Conservation (phyloP, 2,329 filamentous ascomycete species). For the Aspergillus fumigatus region DNA sequence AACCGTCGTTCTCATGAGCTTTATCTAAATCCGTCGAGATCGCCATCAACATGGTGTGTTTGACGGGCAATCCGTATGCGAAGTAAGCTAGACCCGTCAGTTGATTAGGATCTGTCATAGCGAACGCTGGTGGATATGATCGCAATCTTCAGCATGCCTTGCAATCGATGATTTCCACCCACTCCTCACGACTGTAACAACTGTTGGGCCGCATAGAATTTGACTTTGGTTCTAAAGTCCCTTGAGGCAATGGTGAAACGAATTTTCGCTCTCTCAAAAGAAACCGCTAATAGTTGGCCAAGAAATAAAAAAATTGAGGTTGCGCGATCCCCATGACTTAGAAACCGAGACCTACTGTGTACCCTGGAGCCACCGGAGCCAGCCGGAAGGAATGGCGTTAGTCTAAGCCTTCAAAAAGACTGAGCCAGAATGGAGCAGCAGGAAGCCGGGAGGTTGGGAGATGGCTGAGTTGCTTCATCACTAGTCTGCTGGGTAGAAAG, state of each 20-base stretch:
- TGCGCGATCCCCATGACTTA: not conserved
- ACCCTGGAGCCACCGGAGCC: not conserved
- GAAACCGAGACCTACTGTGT: not conserved
- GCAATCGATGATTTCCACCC: not conserved
- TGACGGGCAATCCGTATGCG: not conserved
- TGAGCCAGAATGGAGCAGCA: not conserved
- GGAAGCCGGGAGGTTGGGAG: not conserved
- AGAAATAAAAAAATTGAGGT: slow-evolving; percentile 9
- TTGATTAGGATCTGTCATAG: not conserved
- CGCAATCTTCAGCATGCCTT: not conserved
- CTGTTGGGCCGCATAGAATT: not conserved
- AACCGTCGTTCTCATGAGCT: not conserved
- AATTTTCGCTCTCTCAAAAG: slow-evolving; percentile 5
- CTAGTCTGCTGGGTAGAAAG: not conserved
- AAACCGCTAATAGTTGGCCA: slow-evolving; percentile 1
- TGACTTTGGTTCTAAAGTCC: slow-evolving; percentile 7
- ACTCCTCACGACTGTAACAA: not conserved
- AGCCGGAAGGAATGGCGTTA: not conserved
- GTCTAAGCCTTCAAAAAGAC: not conserved
- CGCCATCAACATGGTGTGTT: not conserved
- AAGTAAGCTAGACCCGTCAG: not conserved
- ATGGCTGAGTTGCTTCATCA: not conserved
- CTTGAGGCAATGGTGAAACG: slow-evolving; percentile 21
- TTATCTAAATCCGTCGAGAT: not conserved
- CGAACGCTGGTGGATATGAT: not conserved